Conservation (phyloP, 306 rosid species). For the Medicago truncatula region MtrunA17r5.0-ANR NC_053043.1:13857001-13857500, state of each 20-base stretch:
- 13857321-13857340: constrained; percentile 27
- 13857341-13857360: constrained; percentile 2
- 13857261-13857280: constrained; percentile 20
- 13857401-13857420: background rate
- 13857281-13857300: constrained; percentile 24
- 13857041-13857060: constrained; percentile 87
- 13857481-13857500: background rate
- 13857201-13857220: constrained; percentile 9
- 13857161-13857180: constrained; percentile 33
- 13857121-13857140: constrained; percentile 72
- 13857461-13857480: background rate
- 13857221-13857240: background rate
- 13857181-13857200: constrained; percentile 28
- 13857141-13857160: constrained; percentile 44
- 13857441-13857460: background rate
- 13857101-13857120: constrained; percentile 96
- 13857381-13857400: background rate
- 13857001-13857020: constrained; percentile 22
- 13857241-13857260: constrained; percentile 11
- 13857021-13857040: constrained; percentile 98
- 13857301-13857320: background rate
- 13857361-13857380: constrained; percentile 16
- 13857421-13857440: background rate
- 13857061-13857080: constrained; percentile 95
- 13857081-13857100: constrained; percentile 87